These are phyloP conservation scores for Chondrus crispus DNA, from an alignment of 23 red algal genomes.

Conservation along the genomic window DNA sequence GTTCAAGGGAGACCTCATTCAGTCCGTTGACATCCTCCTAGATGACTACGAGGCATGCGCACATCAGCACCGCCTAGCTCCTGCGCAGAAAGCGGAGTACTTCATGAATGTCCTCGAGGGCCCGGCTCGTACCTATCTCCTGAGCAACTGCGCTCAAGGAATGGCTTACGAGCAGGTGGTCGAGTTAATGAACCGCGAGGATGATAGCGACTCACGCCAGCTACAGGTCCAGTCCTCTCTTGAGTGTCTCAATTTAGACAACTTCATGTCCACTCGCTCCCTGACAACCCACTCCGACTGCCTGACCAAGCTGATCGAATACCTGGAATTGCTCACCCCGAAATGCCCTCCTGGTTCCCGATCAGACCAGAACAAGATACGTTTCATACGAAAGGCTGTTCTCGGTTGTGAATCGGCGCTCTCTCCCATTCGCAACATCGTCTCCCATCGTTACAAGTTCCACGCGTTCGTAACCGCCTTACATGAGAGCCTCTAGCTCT, in stretches of 20 bases:
- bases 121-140: background rate
- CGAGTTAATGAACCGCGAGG: slow-evolving; percentile 13
- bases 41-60: background rate
- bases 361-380: background rate
- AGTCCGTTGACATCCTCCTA: background rate
- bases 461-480: too few relatives aligned
- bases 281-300: background rate
- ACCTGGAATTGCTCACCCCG: background rate
- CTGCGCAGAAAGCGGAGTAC: background rate
- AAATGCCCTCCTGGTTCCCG: background rate
- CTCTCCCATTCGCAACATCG: too few relatives aligned
- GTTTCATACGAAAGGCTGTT: background rate
- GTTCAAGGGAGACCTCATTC: background rate
- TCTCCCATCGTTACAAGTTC: too few relatives aligned
- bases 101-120: slow-evolving; percentile 6
- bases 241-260: background rate
- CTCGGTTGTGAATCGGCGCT: too few relatives aligned
- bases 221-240: slow-evolving; percentile 1
- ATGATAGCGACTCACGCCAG: background rate
- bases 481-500: too few relatives aligned
- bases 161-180: background rate
- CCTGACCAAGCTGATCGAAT: background rate
- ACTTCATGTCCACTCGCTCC: too few relatives aligned
- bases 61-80: background rate
- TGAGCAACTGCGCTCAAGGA: background rate